phyloP scores from a whole-genome alignment of 768 basidiomycete species.

The Boletus rufocinnamomeus region DNA sequence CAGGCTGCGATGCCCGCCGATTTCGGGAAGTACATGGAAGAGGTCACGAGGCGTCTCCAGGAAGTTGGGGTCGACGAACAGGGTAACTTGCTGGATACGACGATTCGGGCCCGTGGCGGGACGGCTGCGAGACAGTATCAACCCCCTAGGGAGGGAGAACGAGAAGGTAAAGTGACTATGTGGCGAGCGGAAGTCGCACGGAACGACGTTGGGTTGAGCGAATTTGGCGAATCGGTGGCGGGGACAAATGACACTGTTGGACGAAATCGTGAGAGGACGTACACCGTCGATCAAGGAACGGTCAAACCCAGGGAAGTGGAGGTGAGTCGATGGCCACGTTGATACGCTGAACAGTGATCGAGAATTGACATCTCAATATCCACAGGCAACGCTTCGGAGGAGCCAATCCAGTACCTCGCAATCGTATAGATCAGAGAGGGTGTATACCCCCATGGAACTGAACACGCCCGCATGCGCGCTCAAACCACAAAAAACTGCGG shows the following conservation, averaged over 20 bases:
- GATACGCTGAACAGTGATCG: background rate
- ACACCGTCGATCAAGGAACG: slow-evolving; percentile 13
- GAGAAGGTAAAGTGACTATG: slow-evolving; percentile 44
- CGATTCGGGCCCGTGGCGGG: slow-evolving; percentile 16
- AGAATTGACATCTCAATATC: background rate
- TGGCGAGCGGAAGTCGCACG: slow-evolving; percentile 58
- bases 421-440: slow-evolving; percentile 29
- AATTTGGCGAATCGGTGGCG: slow-evolving; percentile 23
- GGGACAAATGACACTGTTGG: slow-evolving; percentile 19
- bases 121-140: slow-evolving; percentile 4
- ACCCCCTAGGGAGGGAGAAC: slow-evolving; percentile 18
- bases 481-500: slow-evolving; percentile 21
- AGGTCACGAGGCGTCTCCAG: slow-evolving; percentile 40
- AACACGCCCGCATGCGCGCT: slow-evolving; percentile 10
- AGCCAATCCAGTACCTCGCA: slow-evolving; percentile 25
- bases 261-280: slow-evolving; percentile 14
- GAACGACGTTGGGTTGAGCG: slow-evolving; percentile 30
- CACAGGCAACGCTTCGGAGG: slow-evolving; percentile 22
- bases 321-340: slow-evolving; percentile 15
- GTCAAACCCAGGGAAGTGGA: slow-evolving; percentile 25
- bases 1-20: slow-evolving; percentile 28
- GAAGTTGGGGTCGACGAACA: slow-evolving; percentile 35
- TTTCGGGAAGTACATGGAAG: slow-evolving; percentile 30
- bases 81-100: slow-evolving; percentile 24
- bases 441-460: slow-evolving; percentile 25